Percentiles rank a stretch among this genome's conserved stretches.
Evolutionary conservation across 2,329 filamentous ascomycete genomes (phyloP).

Genomic region (Penicillium sp.): DNA sequence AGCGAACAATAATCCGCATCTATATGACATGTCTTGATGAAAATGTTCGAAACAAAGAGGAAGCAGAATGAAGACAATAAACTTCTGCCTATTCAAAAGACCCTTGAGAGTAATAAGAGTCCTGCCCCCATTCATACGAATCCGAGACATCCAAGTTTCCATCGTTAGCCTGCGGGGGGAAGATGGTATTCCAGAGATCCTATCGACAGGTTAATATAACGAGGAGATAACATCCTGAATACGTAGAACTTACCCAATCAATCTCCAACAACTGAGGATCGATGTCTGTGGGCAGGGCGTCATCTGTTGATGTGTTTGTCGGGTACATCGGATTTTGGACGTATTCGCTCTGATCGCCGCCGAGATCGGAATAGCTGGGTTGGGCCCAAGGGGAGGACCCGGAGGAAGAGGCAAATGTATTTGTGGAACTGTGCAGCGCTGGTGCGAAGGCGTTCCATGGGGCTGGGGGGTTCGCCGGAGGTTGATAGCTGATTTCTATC

Average conservation of each 20-base stretch:
- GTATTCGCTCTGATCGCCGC: background rate
- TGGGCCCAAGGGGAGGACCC: background rate
- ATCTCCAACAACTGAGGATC: constrained; percentile 7
- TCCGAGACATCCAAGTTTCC: background rate
- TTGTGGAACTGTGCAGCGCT: background rate
- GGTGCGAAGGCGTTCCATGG: background rate
- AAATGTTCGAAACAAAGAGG: no score
- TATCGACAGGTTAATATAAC: background rate
- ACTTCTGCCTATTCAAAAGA: background rate
- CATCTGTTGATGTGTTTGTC: background rate
- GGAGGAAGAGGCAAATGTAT: background rate
- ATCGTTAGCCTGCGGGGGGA: constrained; percentile 6
- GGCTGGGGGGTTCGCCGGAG: background rate
- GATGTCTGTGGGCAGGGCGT: background rate
- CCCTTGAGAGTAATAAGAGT: background rate
- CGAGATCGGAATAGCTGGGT: background rate
- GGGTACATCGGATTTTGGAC: background rate
- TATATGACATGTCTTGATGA: no score
- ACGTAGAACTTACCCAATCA: constrained; percentile 3
- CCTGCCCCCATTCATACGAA: background rate
- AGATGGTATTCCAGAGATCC: constrained; percentile 8
- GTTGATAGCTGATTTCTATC: background rate
- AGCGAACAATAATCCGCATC: no score
- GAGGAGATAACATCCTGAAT: no score
- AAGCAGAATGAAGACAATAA: background rate